phyloP scores from a whole-genome alignment of 2,329 filamentous ascomycete species.

The Zymoseptoria tritici region DNA sequence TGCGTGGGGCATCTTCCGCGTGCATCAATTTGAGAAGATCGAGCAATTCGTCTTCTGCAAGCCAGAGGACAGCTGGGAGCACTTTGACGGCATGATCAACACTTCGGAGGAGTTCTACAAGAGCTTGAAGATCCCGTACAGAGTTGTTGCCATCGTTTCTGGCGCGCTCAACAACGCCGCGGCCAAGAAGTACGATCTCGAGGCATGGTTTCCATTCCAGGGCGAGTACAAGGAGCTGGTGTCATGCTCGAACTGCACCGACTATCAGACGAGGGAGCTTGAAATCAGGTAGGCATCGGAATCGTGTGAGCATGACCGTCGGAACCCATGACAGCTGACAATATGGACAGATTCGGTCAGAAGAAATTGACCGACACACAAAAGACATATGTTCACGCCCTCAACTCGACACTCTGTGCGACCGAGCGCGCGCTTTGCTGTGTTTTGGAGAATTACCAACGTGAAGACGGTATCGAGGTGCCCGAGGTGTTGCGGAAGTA shows the following conservation, averaged over 20 bases:
- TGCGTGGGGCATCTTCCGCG: constrained; percentile 95
- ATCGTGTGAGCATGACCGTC: background rate
- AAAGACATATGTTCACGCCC: constrained; percentile 90
- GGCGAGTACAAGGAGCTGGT: constrained; percentile 98
- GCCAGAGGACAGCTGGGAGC: constrained; percentile 85
- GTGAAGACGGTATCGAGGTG: constrained; percentile 71
- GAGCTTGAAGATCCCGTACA: constrained; percentile 80
- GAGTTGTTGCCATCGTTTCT: constrained; percentile 90
- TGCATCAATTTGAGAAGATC: constrained; percentile 95
- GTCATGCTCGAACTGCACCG: constrained; percentile 94
- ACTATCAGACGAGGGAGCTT: constrained; percentile 90
- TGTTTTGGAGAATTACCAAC: constrained; percentile 95
- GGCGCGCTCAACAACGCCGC: constrained; percentile 86
- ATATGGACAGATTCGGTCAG: constrained; percentile 52
- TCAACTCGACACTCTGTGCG: constrained; percentile 84
- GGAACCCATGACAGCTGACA: background rate
- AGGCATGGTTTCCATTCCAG: constrained; percentile 95
- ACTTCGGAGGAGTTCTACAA: constrained; percentile 94
- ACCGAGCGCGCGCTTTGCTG: constrained; percentile 91
- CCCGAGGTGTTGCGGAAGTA: constrained; percentile 82
- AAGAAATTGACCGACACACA: constrained; percentile 78
- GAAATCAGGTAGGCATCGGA: constrained; percentile 61
- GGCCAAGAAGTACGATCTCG: constrained; percentile 89
- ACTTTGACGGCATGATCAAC: constrained; percentile 86
- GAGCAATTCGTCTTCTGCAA: constrained; percentile 76